phyloP scores from a whole-genome alignment of 345 rosid genomes.

The rapeseed (Brassica napus) region DNA sequence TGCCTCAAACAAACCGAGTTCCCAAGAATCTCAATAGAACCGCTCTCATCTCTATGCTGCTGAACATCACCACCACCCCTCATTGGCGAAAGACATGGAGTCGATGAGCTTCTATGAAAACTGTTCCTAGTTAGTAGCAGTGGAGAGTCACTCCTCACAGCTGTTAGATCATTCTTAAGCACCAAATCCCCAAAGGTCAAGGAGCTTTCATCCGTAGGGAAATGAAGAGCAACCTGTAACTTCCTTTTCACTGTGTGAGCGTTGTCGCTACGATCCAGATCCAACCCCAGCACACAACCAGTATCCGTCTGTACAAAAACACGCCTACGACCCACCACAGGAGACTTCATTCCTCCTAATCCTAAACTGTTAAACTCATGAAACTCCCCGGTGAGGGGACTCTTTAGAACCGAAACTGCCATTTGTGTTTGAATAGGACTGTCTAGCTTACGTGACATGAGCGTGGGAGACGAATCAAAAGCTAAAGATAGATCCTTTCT shows the following conservation, averaged over 20 bases:
- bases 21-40: not conserved
- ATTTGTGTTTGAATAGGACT: not conserved
- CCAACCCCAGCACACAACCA: not conserved
- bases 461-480: not conserved
- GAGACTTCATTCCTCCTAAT: not conserved
- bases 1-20: not conserved
- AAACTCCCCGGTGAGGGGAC: not conserved
- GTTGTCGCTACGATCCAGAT: not conserved
- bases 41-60: not conserved
- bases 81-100: not conserved
- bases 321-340: constrained; percentile 1
- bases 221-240: not conserved
- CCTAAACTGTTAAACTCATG: not conserved
- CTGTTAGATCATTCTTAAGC: not conserved
- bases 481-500: not conserved
- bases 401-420: not conserved
- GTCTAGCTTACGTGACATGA: not conserved
- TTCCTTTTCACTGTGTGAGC: not conserved
- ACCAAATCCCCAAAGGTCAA: not conserved
- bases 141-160: not conserved
- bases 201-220: not conserved
- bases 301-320: not conserved
- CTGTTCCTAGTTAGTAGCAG: not conserved
- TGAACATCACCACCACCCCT: not conserved
- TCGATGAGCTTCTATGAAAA: not conserved